Base-by-base conservation (phyloP, 2,329 filamentous ascomycete genomes). In the Dryadomyces quercivorus region DNA sequence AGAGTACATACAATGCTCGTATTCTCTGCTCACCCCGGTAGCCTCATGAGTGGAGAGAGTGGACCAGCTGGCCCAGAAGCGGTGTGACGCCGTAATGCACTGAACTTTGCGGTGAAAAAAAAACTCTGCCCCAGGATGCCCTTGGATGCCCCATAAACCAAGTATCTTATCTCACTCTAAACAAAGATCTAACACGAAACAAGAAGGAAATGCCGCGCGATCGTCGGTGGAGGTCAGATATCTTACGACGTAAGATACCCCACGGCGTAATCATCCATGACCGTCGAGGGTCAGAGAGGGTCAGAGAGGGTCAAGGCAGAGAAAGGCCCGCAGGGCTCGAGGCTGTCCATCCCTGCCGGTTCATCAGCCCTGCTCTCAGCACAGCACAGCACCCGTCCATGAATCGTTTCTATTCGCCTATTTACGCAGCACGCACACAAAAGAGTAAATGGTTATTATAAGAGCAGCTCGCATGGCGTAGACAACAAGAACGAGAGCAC, bases 71-170 rank as follows among this genome's bases (percentile, higher is more conserved):
- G 38, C 38, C 36, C 49, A 43, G 38, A 51, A 43, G 49, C 49
- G 49, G 49, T 51, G 49, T 51, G 49, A 51, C 22, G 21, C 22
- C 22, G 48, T 20, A 50, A 51, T 51, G 15, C 26, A 45, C 22
- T 36, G 26, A 44, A 45, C 42, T 18, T 44, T 31, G 50, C 50
- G 50, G 38, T 51, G 50, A 34, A 26, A 34, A 22, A 26, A 34
- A 50, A 34, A 50, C 12, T 46, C 44, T 18, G 44, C 44, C 9
- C 2, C 20, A n/a, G 42, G 4, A 8, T 20, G 3, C 16, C 12
- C 38, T 4, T 42, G 26, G 26, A 31, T 31, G 26, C 26, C 26
- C 26, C 26, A 31, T 31, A 31, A 4, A 31, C 26, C 26, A 31
- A 31, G 36, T 40, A 40, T 40, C 36, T 40, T 40, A 40, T 40